phyloP scores from a whole-genome alignment of 805 yeast genomes.

The Cyberlindnera samutprakarnensis region DNA sequence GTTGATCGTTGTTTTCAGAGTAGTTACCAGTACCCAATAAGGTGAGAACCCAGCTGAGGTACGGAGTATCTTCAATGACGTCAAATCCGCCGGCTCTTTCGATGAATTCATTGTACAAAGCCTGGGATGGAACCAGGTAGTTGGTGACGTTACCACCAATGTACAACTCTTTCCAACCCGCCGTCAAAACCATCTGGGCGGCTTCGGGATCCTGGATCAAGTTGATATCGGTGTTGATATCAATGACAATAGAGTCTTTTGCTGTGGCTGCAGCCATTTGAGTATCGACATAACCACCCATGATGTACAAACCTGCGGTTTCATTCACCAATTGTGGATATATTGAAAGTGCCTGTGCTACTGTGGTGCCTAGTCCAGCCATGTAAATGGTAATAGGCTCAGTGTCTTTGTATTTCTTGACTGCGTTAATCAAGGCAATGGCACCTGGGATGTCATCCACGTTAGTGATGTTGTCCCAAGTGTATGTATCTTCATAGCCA shows the following conservation, averaged over 20 bases:
- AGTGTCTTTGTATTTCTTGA: constrained; percentile 28
- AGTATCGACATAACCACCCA: constrained; percentile 38
- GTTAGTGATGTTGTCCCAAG: constrained; percentile 26
- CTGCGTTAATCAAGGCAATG: constrained; percentile 33
- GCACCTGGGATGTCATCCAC: constrained; percentile 29
- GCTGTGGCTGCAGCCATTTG: constrained; percentile 31
- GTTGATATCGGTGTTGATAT: constrained; percentile 36
- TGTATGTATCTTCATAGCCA: constrained; percentile 25
- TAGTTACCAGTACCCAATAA: constrained; percentile 31
- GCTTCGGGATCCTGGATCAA: constrained; percentile 39
- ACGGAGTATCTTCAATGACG: constrained; percentile 22
- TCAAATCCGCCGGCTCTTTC: constrained; percentile 28
- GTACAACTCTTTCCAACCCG: constrained; percentile 30
- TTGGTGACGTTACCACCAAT: constrained; percentile 38
- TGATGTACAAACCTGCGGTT: constrained; percentile 32
- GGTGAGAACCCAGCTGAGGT: constrained; percentile 23
- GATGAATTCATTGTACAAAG: constrained; percentile 27
- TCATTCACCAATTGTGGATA: constrained; percentile 33
- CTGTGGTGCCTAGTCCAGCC: constrained; percentile 37
- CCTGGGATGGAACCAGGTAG: constrained; percentile 32
- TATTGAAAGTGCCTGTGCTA: constrained; percentile 35
- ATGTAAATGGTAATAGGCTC: constrained; percentile 31
- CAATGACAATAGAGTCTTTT: constrained; percentile 26
- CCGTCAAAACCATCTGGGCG: constrained; percentile 35
- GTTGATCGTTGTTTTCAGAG: constrained; percentile 24